Conservation (phyloP, 306 rosid species). For the Pyrus betulifolia region DNA sequence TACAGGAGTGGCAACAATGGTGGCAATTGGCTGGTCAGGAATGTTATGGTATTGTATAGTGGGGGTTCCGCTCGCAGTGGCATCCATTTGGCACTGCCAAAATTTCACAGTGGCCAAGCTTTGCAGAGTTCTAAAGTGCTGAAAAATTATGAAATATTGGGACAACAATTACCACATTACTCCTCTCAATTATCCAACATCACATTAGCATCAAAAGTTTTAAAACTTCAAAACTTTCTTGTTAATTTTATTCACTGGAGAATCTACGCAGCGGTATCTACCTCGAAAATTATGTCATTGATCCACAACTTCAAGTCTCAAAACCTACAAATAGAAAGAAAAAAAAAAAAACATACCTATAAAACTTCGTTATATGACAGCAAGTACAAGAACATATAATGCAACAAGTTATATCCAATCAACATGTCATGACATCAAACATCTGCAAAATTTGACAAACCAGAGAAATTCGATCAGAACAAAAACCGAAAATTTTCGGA, state of each 20-base stretch:
- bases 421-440: constrained; percentile 5
- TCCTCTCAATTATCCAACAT: constrained; percentile 29
- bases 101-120: constrained; percentile 74
- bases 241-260: not conserved
- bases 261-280: constrained; percentile 17
- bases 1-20: constrained; percentile 51
- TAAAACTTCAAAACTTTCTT: constrained; percentile 24
- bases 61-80: constrained; percentile 84
- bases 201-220: constrained; percentile 26
- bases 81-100: constrained; percentile 97
- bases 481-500: constrained; percentile 6
- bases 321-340: constrained; percentile 65
- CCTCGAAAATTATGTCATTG: constrained; percentile 29
- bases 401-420: constrained; percentile 22
- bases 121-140: constrained; percentile 49
- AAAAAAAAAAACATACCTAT: constrained; percentile 31
- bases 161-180: constrained; percentile 42
- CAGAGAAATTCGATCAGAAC: constrained; percentile 15
- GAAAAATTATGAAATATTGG: constrained; percentile 51
- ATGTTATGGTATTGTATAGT: constrained; percentile 77
- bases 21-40: constrained; percentile 71
- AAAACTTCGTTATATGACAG: constrained; percentile 48
- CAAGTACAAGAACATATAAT: constrained; percentile 20
- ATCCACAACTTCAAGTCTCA: constrained; percentile 81
- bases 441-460: not conserved